Evolutionary conservation across 148 eudicot genomes (phyloP).

Genomic region (Oxyria digyna): DNA sequence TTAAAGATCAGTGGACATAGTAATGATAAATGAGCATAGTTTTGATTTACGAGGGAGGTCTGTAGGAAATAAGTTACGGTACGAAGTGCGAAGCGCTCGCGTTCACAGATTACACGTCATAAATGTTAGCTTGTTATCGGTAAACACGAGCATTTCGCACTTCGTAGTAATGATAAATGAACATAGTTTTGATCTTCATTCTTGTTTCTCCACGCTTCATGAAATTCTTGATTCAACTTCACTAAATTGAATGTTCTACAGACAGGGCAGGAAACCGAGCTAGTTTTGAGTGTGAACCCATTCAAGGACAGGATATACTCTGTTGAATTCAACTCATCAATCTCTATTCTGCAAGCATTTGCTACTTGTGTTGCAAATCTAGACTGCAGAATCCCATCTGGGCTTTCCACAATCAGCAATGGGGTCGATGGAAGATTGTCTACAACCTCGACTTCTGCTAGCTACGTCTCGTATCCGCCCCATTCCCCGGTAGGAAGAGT

Average conservation of each 20-base stretch:
- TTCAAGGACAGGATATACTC: constrained; percentile 60
- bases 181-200: background rate
- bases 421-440: constrained; percentile 11
- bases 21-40: no score
- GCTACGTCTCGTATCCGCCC: constrained; percentile 22
- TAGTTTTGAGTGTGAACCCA: constrained; percentile 37
- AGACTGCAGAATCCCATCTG: constrained; percentile 35
- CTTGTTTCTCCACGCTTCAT: background rate
- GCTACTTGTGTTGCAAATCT: constrained; percentile 49
- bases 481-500: constrained; percentile 66
- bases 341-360: constrained; percentile 69
- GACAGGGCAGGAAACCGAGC: constrained; percentile 34
- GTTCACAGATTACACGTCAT: no score
- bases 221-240: no score
- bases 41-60: no score
- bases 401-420: constrained; percentile 10
- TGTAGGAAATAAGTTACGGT: no score
- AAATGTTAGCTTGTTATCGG: no score
- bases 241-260: constrained; percentile 18
- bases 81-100: no score
- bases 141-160: no score
- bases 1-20: no score
- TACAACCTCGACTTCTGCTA: constrained; percentile 14
- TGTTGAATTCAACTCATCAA: constrained; percentile 51
- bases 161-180: no score